Conservation (phyloP, 352 stramenopile genomes). For the Phytophthora cactorum region DNA sequence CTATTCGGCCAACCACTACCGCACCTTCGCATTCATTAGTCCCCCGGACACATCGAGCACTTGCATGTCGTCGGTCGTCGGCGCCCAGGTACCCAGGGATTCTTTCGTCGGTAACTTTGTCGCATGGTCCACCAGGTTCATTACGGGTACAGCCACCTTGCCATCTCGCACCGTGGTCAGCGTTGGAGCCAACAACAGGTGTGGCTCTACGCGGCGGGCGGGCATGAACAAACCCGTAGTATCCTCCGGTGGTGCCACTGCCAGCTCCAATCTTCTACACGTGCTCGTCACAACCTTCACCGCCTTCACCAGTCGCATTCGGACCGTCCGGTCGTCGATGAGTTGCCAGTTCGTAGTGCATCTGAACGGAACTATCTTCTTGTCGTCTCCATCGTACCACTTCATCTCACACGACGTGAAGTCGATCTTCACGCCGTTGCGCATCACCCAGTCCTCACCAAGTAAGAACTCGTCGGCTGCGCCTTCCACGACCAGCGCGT, state of each 20-base stretch:
- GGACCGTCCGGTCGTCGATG: neutral
- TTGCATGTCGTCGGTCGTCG: neutral
- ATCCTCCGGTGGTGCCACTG: constrained; percentile 1
- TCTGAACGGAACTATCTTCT: constrained; percentile 4
- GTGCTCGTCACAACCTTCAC: neutral
- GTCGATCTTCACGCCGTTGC: constrained; percentile 8
- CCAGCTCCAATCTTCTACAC: neutral
- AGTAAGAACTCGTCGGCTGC: neutral
- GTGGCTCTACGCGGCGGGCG: neutral
- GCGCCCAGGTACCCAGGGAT: neutral
- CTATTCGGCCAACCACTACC: neutral
- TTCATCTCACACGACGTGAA: constrained; percentile 15
- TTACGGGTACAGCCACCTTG: neutral
- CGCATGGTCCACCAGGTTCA: neutral
- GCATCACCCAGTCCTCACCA: constrained; percentile 6
- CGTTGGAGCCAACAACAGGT: neutral
- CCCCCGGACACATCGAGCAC: neutral
- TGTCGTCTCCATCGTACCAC: neutral
- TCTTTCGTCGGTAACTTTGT: neutral
- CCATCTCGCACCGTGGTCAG: neutral
- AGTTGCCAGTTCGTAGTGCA: neutral
- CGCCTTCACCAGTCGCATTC: neutral
- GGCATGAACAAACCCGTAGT: constrained; percentile 2
- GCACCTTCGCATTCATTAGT: neutral
- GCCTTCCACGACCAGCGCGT: neutral